Evolutionary conservation across 345 rosid genomes (phyloP).

Genomic region (Cardiospermum halicacabum): DNA sequence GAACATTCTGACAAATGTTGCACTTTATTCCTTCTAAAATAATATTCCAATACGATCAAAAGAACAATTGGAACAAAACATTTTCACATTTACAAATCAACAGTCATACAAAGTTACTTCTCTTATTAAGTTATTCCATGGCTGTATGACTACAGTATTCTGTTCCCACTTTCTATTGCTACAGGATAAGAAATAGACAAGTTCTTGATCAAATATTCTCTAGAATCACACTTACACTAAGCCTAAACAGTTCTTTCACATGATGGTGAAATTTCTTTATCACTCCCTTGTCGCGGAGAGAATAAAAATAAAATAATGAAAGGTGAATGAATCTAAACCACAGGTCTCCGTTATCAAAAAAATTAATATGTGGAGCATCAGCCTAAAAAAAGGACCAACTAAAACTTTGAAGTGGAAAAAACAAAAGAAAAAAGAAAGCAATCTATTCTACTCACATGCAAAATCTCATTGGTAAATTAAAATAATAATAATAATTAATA

Average conservation of each 20-base stretch:
- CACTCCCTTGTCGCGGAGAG: background rate
- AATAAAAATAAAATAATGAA: background rate
- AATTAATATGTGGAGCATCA: background rate
- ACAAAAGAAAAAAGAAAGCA: no score
- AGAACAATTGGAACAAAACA: background rate
- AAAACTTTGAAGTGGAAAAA: background rate
- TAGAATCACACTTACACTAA: background rate
- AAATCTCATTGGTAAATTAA: no score
- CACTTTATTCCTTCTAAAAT: background rate
- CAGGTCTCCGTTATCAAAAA: background rate
- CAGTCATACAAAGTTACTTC: background rate
- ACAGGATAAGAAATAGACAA: no score
- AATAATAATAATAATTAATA: no score
- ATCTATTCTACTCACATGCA: no score
- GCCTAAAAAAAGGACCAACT: background rate
- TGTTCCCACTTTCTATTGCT: background rate
- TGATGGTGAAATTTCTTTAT: background rate
- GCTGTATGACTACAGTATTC: background rate
- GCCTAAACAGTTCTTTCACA: background rate
- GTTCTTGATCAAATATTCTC: no score
- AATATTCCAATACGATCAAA: background rate
- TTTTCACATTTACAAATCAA: background rate
- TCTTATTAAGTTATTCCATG: background rate
- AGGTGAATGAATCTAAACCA: background rate
- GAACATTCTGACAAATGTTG: background rate